These are phyloP conservation scores for Alternaria tenuissima DNA, from an alignment of 2,329 filamentous ascomycete species.

Conservation along the genomic window DNA sequence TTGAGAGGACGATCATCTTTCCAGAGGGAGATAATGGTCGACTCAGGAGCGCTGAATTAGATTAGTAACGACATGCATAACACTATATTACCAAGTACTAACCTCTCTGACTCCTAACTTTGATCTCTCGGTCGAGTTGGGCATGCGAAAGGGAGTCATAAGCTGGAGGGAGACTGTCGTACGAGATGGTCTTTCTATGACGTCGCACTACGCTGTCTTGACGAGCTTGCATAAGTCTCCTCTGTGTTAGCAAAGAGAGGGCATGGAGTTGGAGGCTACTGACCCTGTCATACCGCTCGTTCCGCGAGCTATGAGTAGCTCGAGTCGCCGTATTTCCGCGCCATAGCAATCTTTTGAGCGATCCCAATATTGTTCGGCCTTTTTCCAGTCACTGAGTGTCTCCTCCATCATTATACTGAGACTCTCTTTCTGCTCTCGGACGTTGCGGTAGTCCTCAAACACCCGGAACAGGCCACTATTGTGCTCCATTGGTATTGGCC, in stretches of 20 bases:
- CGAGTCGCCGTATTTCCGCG: conserved; percentile 55
- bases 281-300: conserved; percentile 52
- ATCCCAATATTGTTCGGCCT: conserved; percentile 43
- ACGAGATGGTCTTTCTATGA: conserved; percentile 27
- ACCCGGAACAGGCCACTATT: conserved; percentile 53
- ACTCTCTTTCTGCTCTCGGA: conserved; percentile 46
- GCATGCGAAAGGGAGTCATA: conserved; percentile 24
- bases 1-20: conserved; percentile 52
- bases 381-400: conserved; percentile 34
- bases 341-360: conserved; percentile 48
- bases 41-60: conserved; percentile 30
- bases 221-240: conserved; percentile 51
- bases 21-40: conserved; percentile 49
- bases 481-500: conserved; percentile 40
- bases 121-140: conserved; percentile 39
- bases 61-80: conserved; percentile 1
- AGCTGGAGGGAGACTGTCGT: conserved; percentile 14
- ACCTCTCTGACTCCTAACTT: conserved; percentile 36
- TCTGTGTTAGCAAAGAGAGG: conserved; percentile 8
- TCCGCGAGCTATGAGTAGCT: conserved; percentile 54
- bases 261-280: background rate
- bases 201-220: conserved; percentile 52
- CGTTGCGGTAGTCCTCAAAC: conserved; percentile 53
- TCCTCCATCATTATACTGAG: conserved; percentile 40
- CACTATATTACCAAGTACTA: background rate